Conservation (phyloP, 2,329 filamentous ascomycete species). For the Fusarium graminum region DNA sequence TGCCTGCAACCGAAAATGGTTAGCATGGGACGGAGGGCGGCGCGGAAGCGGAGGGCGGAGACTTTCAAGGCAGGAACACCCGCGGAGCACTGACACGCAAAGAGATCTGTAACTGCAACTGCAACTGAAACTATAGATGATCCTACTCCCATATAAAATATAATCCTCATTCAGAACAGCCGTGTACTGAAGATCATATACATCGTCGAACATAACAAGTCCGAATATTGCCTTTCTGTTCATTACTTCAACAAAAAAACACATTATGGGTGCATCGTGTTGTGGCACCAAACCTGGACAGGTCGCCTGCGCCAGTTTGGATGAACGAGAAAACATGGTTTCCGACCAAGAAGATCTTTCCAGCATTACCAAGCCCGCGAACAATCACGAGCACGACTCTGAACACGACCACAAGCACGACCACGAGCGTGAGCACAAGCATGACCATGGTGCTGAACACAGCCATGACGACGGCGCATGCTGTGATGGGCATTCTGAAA, state of each 20-base stretch:
- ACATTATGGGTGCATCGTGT: slow-evolving; percentile 16
- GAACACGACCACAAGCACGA: rapidly evolving
- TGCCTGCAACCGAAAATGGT: background rate
- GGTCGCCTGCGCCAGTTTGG: background rate
- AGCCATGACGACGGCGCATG: background rate
- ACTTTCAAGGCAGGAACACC: background rate
- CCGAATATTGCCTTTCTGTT: rapidly evolving
- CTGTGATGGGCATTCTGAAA: background rate
- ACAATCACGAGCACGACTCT: rapidly evolving
- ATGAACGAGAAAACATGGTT: background rate
- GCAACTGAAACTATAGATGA: background rate
- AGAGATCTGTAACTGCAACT: background rate
- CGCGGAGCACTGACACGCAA: slow-evolving; percentile 5
- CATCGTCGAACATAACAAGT: rapidly evolving
- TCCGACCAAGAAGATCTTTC: background rate
- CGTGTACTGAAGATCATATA: background rate
- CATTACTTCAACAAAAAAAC: too few species aligned
- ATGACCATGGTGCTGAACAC: rapidly evolving
- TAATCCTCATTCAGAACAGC: background rate
- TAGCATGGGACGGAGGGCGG: slow-evolving; percentile 3
- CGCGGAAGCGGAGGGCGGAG: slow-evolving; percentile 23
- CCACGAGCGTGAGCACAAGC: rapidly evolving
- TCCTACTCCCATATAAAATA: background rate
- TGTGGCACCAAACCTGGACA: slow-evolving; percentile 9
- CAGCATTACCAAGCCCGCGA: rapidly evolving